Conservation (phyloP, 768 basidiomycete species). For the Pleurotus salmoneostramineus region DNA sequence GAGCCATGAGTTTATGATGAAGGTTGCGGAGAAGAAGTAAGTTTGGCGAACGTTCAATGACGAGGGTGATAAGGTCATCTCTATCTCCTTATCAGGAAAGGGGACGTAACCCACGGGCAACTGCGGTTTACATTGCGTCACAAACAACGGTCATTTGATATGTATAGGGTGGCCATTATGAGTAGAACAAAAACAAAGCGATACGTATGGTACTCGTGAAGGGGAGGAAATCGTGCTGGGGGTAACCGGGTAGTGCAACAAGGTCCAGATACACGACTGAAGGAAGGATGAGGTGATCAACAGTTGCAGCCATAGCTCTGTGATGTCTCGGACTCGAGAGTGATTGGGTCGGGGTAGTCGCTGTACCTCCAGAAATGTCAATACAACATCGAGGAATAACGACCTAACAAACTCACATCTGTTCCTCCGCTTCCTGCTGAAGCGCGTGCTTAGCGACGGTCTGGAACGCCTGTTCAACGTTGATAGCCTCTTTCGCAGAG, state of each 20-base stretch:
- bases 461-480: slow-evolving; percentile 99
- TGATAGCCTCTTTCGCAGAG: slow-evolving; percentile 99
- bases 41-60: not conserved
- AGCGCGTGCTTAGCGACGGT: slow-evolving; percentile 99
- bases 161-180: not conserved
- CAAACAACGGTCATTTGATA: not conserved
- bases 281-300: slow-evolving; percentile 27
- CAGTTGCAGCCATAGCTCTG: slow-evolving; percentile 94
- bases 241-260: slow-evolving; percentile 1
- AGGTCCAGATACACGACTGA: slow-evolving; percentile 1
- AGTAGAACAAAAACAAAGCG: not conserved
- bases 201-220: slow-evolving; percentile 1
- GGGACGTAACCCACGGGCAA: not conserved
- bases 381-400: slow-evolving; percentile 11
- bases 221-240: not conserved
- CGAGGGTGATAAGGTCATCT: not conserved
- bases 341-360: slow-evolving; percentile 98
- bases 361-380: slow-evolving; percentile 63
- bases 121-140: not conserved
- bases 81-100: slow-evolving; percentile 1
- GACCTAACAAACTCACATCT: slow-evolving; percentile 58
- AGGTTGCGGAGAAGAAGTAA: not conserved
- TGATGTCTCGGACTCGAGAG: slow-evolving; percentile 89
- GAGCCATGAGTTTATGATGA: slow-evolving; percentile 21
- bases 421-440: slow-evolving; percentile 95